Evolutionary conservation across 495 filamentous ascomycete species (phyloP), one percentile per base, ranked within the genome.

Genomic region (Haplographium delicatum): DNA sequence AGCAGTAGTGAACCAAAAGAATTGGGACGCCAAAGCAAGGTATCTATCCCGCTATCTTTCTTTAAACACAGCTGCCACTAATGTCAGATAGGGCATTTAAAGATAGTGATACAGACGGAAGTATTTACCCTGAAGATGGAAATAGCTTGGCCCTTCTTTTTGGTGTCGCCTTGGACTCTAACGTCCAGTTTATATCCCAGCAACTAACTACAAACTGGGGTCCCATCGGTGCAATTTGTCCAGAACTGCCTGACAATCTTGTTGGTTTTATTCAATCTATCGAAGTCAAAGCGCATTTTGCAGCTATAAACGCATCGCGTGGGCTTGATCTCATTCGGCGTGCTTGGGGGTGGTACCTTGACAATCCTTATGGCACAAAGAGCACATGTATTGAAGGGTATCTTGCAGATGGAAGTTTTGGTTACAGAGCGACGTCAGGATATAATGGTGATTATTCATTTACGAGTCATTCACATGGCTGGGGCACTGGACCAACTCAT

Each of bases 301-400:
- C 68, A 1, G 74, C 71, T 7, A 62, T 68, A 5, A 68, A 80
- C 53, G 60, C 76, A 11, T 59, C 63, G 8, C 70, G 75, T n/a
- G 80, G 78, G 2, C 66, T 86, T 4, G 73, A 77, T 24, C 71
- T 86, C 23, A 83, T 84, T 55, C 72, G 77, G n/a, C 65, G 68
- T 5, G 70, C 72, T 41, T 86, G 83, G 81, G 81, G 80, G 19
- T 78, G 74, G 72, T 84, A 82, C 63, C 68, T 84, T 20, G 66
- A 78, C 51, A 75, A 83, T 50, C 72, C 76, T 5, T 73, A 75
- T 58, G 78, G 79, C 52, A 85, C 81, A 4, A 71, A 79, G 48
- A 78, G 74, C 40, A 86, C 82, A 0, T 75, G 80, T 30, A 73
- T 84, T 28, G 82, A 85, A 60, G 81, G 81, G 0, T 84, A 83